Evolutionary conservation across 2,329 filamentous ascomycete genomes (phyloP), one percentile per base, ranked within the genome.

Genomic region (Corinectria fuckeliana): DNA sequence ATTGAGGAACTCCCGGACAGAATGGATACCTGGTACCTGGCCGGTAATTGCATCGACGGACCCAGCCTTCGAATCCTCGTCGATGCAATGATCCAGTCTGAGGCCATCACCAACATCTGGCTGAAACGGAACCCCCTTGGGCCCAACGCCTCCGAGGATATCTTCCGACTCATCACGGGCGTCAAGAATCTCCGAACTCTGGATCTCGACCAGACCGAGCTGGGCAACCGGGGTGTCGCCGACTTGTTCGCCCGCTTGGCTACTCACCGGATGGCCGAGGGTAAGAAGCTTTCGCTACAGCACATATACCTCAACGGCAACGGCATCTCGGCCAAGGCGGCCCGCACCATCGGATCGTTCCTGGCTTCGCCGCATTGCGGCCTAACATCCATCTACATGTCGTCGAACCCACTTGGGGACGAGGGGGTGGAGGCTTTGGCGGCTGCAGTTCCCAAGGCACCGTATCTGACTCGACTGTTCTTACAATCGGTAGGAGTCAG

Each of bases 11-110:
- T 76, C 45, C 82, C 82, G 3, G 69, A 78, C 30, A 75, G 78
- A 5, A 83, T 85, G 68, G 77, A 83, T 53, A 85, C 82, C 28
- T 85, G 82, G 82, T 85, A 85, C 64, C 74, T 85, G 28, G 82
- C 82, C 4, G 82, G 82, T 5, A 84, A 84, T 64, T 83, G 80
- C 68, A 82, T 85, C 60, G 78, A 83, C 49, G 71, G 72, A 2
- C 52, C 69, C 3, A 72, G 76, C 56, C 77, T 85, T 68, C 69
- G 68, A 23, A 62, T 74, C 1, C 74, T 85, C 1, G 80, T 81
- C 1, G 72, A 80, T 55, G 77, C 78, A 49, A 78, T 82, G 76
- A 63, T 79, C 13, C 71, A 71, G 21, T 82, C 80, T 1, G 70
- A 73, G 3, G 73, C 73, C 13, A 72, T 83, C 58, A 82, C 80